These are phyloP conservation scores for Dryadomyces quercivorus DNA, from an alignment of 2,329 filamentous ascomycete species.

Conservation along the genomic window DNA sequence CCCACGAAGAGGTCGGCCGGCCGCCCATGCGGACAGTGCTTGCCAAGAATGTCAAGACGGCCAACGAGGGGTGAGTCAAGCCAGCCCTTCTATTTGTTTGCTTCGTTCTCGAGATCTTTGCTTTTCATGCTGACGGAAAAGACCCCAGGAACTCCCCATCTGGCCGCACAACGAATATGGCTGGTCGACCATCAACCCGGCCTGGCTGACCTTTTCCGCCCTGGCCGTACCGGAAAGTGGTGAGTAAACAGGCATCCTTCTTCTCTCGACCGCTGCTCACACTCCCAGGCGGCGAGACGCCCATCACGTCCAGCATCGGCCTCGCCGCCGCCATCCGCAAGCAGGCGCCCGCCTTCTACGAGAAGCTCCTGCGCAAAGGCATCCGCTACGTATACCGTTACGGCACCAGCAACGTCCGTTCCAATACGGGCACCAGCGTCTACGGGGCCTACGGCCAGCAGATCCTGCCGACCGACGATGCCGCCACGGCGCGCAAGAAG, in stretches of 20 bases:
- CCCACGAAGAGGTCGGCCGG: constrained; percentile 17
- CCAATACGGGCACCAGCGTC: constrained; percentile 11
- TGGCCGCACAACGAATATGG: constrained; percentile 17
- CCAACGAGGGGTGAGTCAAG: constrained; percentile 15
- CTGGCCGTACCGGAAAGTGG: constrained; percentile 8
- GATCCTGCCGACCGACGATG: constrained; percentile 13
- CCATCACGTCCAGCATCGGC: constrained; percentile 14
- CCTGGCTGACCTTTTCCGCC: constrained; percentile 16
- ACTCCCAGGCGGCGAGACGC: constrained; percentile 11
- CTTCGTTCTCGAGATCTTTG: no score
- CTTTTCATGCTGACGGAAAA: neutral
- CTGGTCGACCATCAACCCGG: constrained; percentile 15
- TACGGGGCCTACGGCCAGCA: constrained; percentile 14
- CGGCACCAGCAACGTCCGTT: neutral
- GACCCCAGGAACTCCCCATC: constrained; percentile 14
- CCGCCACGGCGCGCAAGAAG: constrained; percentile 11
- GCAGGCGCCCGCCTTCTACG: constrained; percentile 13
- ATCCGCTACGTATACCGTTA: constrained; percentile 5
- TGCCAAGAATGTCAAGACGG: constrained; percentile 16
- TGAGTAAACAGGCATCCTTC: no score
- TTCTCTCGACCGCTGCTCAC: no score
- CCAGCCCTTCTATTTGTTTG: neutral
- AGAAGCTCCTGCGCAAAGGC: constrained; percentile 12
- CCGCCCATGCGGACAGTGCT: constrained; percentile 15
- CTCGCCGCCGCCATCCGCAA: constrained; percentile 12